Base-by-base conservation (phyloP, 768 basidiomycete genomes). In the Suillus lakei region DNA sequence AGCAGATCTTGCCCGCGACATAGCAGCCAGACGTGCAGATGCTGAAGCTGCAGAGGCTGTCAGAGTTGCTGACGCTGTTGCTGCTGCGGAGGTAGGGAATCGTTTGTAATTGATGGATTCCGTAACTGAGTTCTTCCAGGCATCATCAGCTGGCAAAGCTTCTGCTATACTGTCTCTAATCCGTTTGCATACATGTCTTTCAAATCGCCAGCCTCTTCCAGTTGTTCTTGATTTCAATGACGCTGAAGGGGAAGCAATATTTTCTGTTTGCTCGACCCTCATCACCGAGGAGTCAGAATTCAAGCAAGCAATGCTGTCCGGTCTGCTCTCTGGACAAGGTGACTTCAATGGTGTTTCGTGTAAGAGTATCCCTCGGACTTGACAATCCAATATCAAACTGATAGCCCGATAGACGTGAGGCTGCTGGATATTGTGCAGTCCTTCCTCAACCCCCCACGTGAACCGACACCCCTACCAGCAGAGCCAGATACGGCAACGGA, bases 321-420 rank as follows among this genome's bases (percentile, higher is more conserved):
- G 85, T 34, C 77, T 93, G 66, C 71, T 92, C 51, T 81, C 82
- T 55, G 85, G 83, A 23, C 77, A 84, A 50, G 90, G 91, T 34
- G 85, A 87, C 38, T 79, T 86, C 64, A 82, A 88, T 64, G 90
- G 85, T 48, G 75, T 93, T 63, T 71, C 87, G 54, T 90, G 93
- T 94, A 76, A 61, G 88, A 78, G 23, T 7, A 32, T 69, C 28
- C n/a, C 1, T 56, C 21, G 15, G 3, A 58, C 26, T 34, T 21
- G 41, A 43, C 51, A n/a, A 34, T 0, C 34, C 65, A 66, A 51
- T 39, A 63, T 54, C 63, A 62, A 5, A 64, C 26, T 38, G 62
- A 56, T 62, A 62, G n/a, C 66, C 62, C 67, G 58, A 23, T 58
- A 94, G 92, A 87, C 76, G 77, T 85, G 10, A 87, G 89, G 39